Evolutionary conservation across 1,284 basidiomycete species (phyloP), one percentile per base, ranked within the genome.

Genomic region (Moesziomyces sp.): DNA sequence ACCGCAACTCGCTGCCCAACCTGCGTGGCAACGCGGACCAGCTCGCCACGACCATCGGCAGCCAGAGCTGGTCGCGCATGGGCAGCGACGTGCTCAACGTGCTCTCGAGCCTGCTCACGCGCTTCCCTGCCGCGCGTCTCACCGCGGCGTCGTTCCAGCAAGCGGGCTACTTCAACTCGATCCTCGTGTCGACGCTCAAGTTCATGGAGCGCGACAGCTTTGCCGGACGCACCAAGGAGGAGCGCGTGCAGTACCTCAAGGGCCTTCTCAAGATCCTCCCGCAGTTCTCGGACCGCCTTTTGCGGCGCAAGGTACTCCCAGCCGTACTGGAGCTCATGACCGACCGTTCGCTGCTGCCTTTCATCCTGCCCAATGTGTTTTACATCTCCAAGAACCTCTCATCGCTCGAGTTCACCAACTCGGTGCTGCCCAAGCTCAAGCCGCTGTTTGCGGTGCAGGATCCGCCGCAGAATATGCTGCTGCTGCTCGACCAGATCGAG

Each of bases 281-380:
- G 50, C 90, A 88, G 50, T 99, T 99, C 84, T 92, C 92, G 14
- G 93, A 94, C 79, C 91, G 93, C 8, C 87, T 98, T 54, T 89
- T 91, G 58, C 91, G 89, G 60, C 89, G 94, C 48, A 99, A 99
- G 84, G 92, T 99, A 55, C 86, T 99, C n/a, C 94, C 96, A 2
- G 91, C 92, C 24, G 87, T 80, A 30, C 53, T 81, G 33, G 81
- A 97, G 58, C 62, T 80, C 24, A 81, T 81, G 79, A 76, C 67
- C n/a, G 79, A 80, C 53, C 64, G 77, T 0, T 69, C 76, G 5
- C 65, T 84, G n/a, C 86, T 99, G 51, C 96, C 97, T 1, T 97
- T 97, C 84, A 92, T 99, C 66, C 87, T 99, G n/a, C 96, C 96
- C 1, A 97, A 97, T 84, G 92, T 98, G n/a, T 97, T 98, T 81